These are phyloP conservation scores for Tulasnella sp. DNA, from an alignment of 768 basidiomycete genomes.

Conservation along the genomic window DNA sequence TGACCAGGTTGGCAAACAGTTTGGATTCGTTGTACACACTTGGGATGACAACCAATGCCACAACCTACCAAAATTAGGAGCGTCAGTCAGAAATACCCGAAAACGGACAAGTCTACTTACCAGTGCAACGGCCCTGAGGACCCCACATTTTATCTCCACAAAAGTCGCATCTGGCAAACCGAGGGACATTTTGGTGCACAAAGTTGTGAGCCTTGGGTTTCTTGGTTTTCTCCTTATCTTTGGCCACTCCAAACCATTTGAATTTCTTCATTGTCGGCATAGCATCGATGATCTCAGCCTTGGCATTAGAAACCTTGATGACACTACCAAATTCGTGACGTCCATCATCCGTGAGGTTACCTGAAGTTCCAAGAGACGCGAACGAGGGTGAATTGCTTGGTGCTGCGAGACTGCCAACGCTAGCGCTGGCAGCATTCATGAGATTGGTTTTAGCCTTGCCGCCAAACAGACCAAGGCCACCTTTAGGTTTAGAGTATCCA, in stretches of 20 bases:
- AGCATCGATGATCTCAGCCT: not conserved
- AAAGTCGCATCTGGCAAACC: conserved; percentile 86
- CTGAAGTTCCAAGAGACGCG: conserved; percentile 21
- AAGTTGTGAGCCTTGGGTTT: conserved; percentile 57
- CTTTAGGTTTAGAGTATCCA: not conserved
- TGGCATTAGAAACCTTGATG: conserved; percentile 21
- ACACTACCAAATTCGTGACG: conserved; percentile 27
- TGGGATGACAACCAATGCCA: conserved; percentile 73
- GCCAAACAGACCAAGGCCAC: not conserved
- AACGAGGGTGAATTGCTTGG: conserved; percentile 19
- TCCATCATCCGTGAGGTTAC: conserved; percentile 24
- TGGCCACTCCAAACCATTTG: conserved; percentile 31
- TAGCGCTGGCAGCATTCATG: conserved; percentile 16
- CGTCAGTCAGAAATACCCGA: not conserved
- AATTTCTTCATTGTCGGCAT: conserved; percentile 27
- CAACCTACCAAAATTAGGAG: conserved; percentile 41
- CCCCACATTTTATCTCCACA: conserved; percentile 99
- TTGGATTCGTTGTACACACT: conserved; percentile 61
- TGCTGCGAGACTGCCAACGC: conserved; percentile 20
- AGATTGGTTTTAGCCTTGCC: not conserved
- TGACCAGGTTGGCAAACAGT: conserved; percentile 46
- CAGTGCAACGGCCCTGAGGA: conserved; percentile 77
- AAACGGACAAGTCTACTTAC: conserved; percentile 35
- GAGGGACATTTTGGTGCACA: conserved; percentile 74
- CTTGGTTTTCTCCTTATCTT: conserved; percentile 12